phyloP scores from a whole-genome alignment of 805 yeast genomes.

The Hanseniaspora valbyensis region DNA sequence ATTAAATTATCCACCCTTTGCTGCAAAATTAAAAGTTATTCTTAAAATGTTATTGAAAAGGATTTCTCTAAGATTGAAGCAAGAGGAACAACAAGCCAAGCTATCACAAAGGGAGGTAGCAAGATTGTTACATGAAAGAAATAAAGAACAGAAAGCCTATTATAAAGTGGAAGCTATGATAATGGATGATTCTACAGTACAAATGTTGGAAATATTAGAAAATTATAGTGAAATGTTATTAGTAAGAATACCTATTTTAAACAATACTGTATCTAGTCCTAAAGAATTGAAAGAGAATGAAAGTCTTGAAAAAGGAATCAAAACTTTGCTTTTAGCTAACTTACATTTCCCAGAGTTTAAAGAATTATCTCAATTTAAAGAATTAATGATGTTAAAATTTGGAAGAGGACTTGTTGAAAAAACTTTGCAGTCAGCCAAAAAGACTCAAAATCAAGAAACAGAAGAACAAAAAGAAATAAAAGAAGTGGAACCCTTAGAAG shows the following conservation, averaged over 20 bases:
- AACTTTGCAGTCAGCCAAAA: slow-evolving; percentile 17
- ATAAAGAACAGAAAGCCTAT: slow-evolving; percentile 67
- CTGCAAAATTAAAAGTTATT: slow-evolving; percentile 29
- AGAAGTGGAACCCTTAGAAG: slow-evolving; percentile 17
- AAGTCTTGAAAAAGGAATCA: slow-evolving; percentile 58
- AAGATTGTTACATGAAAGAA: slow-evolving; percentile 50
- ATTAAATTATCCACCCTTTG: slow-evolving; percentile 19
- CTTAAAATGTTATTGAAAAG: slow-evolving; percentile 60
- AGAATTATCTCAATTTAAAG: slow-evolving; percentile 53
- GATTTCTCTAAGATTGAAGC: slow-evolving; percentile 59
- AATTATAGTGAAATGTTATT: slow-evolving; percentile 69
- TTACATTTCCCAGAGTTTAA: slow-evolving; percentile 59
- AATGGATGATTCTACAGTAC: slow-evolving; percentile 69
- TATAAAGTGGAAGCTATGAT: slow-evolving; percentile 77
- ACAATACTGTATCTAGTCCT: slow-evolving; percentile 36
- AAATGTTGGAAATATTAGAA: slow-evolving; percentile 67
- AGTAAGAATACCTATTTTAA: slow-evolving; percentile 46
- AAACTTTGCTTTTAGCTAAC: slow-evolving; percentile 56
- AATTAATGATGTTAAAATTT: slow-evolving; percentile 48
- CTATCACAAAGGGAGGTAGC: slow-evolving; percentile 63
- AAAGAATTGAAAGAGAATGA: slow-evolving; percentile 26
- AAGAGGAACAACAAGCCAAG: slow-evolving; percentile 62
- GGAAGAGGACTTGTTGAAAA: slow-evolving; percentile 54
- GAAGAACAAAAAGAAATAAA: neutral
- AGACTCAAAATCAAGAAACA: neutral